Evolutionary conservation across 306 rosid species (phyloP), one percentile per base, ranked within the genome.

Genomic region (Casuarina cunninghamiana): DNA sequence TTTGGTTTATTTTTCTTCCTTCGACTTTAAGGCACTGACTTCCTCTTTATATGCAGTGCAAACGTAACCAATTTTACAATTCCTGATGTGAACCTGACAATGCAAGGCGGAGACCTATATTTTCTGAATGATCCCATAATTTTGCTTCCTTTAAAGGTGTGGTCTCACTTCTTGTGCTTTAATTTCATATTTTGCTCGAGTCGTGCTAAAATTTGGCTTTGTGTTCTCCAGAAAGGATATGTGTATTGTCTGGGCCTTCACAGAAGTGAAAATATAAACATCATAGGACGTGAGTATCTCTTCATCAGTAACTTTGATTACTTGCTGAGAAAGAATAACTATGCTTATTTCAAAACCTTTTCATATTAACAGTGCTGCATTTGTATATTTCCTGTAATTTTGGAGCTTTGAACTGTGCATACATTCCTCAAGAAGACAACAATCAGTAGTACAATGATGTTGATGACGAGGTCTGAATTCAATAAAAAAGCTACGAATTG

Each of bases 261-360:
- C 80, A 91, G 84, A 81, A 93, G 97, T 77, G 67, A 54, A 70
- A 73, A 80, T 75, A 71, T 95, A 55, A 87, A 93, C 73, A 83
- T 96, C 78, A 90, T 96, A 48, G 99, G 99, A 84, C 98, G 98
- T 96, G 75, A 93, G 98, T 81, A 80, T 85, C 81, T 78, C 48
- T 68, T 32, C 32, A 54, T 71, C 44, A 1, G 19, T 74, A 43
- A 15, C 39, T 44, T 55, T 77, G 32, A 73, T 75, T 63, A 41
- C 21, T 54, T 5, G 61, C 26, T n/a, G 32, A 55, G 26, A 19
- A 55, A 55, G 35, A 13, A 10, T 67, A 38, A 17, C 38, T 44
- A 53, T 78, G 45, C 72, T 72, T 45, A 42, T 37, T 62, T 38
- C 3, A 15, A 35, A 62, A 57, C 45, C 45, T 5, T 3, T 35